Evolutionary conservation across 1,139 yeast species (phyloP).

Genomic region (Diutina mesorugosa): DNA sequence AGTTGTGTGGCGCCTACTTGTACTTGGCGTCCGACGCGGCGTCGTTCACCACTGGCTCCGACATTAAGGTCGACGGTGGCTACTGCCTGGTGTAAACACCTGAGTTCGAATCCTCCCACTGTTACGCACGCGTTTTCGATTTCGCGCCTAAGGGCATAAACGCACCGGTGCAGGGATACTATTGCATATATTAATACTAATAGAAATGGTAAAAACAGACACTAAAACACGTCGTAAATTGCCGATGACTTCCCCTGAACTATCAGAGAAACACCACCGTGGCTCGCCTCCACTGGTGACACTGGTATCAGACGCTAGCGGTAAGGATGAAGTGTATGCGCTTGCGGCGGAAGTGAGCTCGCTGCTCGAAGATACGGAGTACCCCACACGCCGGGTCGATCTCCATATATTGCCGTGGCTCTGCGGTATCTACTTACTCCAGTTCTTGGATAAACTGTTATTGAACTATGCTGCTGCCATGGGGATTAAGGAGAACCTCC

Average conservation of each 20-base stretch:
- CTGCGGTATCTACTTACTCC: slow-evolving; percentile 15
- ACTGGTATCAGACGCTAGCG: neutral
- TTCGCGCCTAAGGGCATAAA: too few relatives aligned
- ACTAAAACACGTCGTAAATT: too few relatives aligned
- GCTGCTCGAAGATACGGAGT: neutral
- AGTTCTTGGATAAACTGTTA: slow-evolving; percentile 30
- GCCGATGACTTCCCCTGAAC: too few relatives aligned
- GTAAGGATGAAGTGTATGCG: neutral
- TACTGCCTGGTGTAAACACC: slow-evolving; percentile 15
- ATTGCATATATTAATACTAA: too few relatives aligned
- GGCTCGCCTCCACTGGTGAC: too few relatives aligned
- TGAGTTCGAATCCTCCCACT: neutral
- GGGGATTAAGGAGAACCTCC: slow-evolving; percentile 29
- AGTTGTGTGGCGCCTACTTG: slow-evolving; percentile 14
- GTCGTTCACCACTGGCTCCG: slow-evolving; percentile 33
- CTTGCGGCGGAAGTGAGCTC: neutral
- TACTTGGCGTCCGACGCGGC: slow-evolving; percentile 12
- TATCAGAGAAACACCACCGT: too few relatives aligned
- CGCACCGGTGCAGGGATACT: too few relatives aligned
- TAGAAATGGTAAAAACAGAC: too few relatives aligned
- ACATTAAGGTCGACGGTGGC: slow-evolving; percentile 35
- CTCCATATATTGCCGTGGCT: slow-evolving; percentile 1
- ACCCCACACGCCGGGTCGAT: neutral
- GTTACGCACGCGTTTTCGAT: neutral
- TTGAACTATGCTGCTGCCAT: slow-evolving; percentile 37